Evolutionary conservation across 83 land plant species (phyloP), one percentile per base, ranked within the genome.

Genomic region (Isoetes engelmannii): DNA sequence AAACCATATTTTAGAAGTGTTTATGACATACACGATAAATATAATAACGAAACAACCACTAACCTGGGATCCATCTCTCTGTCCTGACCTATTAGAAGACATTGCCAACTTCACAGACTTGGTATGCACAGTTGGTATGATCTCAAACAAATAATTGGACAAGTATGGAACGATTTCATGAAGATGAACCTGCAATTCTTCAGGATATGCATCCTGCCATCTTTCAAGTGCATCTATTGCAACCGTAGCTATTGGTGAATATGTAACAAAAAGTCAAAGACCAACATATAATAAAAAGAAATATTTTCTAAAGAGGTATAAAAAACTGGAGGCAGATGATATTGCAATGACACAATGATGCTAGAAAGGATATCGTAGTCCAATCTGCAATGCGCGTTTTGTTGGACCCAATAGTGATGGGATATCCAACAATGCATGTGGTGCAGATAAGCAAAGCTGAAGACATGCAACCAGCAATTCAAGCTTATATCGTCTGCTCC

Each of bases 381-480:
- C 84, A 71, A 79, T 70, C 62, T 74, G 78, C 69, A 82, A 44
- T 49, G 82, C 84, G 47, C 20, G 73, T 21, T 67, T 61, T 45
- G 75, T 54, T 17, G 84, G 82, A 46, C 62, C 72, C 48, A 82
- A 70, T 18, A 79, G 45, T 13, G 59, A 60, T 37, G 64, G 71
- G 44, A 82, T 68, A 50, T 47, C 75, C 45, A 82, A 66, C 7
- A 82, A 28, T 48, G 68, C 18, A 37, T 82, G 84, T 61, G 84
- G 84, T 43, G 82, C 77, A 43, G 82, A 82, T 46, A 82, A 68
- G 72, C 84, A 82, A 42, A 82, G 75, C 17, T 72, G 72, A 45
- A 82, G 72, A 61, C 84, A 82, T 56, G 82, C 70, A 45, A 73
- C 82, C 4, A 82, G 51, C 15, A 82, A 76, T 64, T 82, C 84